These are phyloP conservation scores for Margaritispora aquatica DNA, from an alignment of 495 filamentous ascomycete genomes.

Conservation along the genomic window DNA sequence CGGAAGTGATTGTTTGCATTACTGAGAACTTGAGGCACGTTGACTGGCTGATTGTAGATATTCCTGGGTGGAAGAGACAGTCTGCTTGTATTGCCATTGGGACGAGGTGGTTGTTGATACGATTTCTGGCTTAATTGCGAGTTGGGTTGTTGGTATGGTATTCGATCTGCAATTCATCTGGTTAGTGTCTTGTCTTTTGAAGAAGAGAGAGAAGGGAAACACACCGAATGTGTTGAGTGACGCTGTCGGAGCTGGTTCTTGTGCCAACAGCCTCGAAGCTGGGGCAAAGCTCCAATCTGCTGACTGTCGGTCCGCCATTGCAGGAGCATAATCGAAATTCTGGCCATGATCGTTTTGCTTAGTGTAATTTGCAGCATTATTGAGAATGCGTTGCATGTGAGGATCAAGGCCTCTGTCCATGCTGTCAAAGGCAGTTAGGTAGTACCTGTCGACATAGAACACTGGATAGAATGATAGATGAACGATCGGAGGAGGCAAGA, in stretches of 20 bases:
- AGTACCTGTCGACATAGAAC: background rate
- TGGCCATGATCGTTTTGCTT: background rate
- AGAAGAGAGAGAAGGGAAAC: background rate
- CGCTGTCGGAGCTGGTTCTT: background rate
- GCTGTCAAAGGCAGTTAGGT: no score
- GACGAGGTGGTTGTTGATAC: background rate
- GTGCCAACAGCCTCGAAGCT: constrained; percentile 2
- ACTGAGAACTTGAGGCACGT: constrained; percentile 10
- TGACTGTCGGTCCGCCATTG: background rate
- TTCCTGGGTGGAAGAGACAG: constrained; percentile 14
- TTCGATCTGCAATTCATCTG: background rate
- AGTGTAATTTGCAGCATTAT: constrained; percentile 7
- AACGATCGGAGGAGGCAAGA: background rate
- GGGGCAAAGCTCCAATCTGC: constrained; percentile 1
- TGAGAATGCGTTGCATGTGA: constrained; percentile 16
- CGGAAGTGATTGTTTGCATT: constrained; percentile 22
- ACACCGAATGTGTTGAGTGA: constrained; percentile 8
- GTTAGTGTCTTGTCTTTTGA: background rate
- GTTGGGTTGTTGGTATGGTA: constrained; percentile 1
- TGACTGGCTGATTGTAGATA: constrained; percentile 6
- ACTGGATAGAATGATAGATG: background rate
- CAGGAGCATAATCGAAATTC: background rate
- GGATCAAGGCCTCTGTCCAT: constrained; percentile 14
- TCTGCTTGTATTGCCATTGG: background rate
- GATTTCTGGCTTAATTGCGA: background rate